Evolutionary conservation across 176 grass and related monocot genomes (phyloP).

Genomic region (Miscanthus lutarioriparius): DNA sequence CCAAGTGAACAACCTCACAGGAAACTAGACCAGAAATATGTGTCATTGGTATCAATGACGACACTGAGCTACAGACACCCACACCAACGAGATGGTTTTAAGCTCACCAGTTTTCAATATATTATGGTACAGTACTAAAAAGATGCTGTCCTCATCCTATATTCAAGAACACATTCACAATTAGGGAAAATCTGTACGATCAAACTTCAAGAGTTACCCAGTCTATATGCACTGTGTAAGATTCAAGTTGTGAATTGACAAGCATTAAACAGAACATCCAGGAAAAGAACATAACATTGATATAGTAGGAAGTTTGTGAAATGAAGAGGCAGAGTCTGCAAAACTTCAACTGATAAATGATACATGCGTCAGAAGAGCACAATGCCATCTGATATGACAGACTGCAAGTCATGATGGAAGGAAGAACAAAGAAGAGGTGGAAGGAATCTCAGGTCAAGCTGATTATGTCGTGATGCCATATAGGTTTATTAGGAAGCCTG

Average conservation of each 20-base stretch:
- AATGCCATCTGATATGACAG: neutral
- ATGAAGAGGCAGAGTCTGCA: neutral
- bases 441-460: neutral
- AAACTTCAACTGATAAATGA: conserved; percentile 10
- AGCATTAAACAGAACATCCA: neutral
- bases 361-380: conserved; percentile 1
- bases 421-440: neutral
- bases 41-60: neutral
- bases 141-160: neutral
- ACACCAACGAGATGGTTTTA: neutral
- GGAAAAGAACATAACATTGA: neutral
- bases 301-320: neutral
- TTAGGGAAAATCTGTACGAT: neutral
- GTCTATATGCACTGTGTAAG: neutral
- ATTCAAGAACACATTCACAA: neutral
- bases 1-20: neutral
- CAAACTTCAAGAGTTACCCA: neutral
- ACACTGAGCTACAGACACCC: neutral
- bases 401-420: conserved; percentile 1
- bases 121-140: neutral
- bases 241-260: neutral
- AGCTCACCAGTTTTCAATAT: neutral
- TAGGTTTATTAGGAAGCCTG: neutral
- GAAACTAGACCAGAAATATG: neutral
- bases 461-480: neutral